A percentile compares a stretch with the other conserved stretches of the same genome.
Evolutionary conservation across 495 filamentous ascomycete genomes (phyloP).

Genomic region (Diplogelasinospora grovesii): DNA sequence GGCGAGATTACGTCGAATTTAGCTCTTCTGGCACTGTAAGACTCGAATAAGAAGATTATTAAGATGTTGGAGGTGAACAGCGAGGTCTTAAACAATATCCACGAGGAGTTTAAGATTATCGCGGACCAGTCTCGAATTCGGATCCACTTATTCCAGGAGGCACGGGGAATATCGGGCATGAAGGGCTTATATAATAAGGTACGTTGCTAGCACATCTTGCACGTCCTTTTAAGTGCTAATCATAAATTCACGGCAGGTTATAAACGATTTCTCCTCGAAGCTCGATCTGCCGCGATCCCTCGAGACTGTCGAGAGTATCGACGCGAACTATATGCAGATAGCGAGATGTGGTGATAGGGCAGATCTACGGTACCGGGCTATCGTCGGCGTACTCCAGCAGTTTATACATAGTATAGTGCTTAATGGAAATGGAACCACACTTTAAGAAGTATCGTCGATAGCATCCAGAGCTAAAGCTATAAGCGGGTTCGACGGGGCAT

Average conservation of each 20-base stretch:
- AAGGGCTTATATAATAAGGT: slow-evolving; percentile 32
- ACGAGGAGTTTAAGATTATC: slow-evolving; percentile 26
- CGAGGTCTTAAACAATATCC: slow-evolving; percentile 33
- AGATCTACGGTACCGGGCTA: slow-evolving; percentile 26
- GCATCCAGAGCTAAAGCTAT: no score
- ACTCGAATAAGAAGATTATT: slow-evolving; percentile 21
- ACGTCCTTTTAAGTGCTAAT: not conserved
- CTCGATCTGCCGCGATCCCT: slow-evolving; percentile 20
- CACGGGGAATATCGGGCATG: slow-evolving; percentile 29
- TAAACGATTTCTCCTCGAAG: slow-evolving; percentile 30
- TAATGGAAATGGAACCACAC: not conserved
- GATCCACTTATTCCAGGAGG: slow-evolving; percentile 40
- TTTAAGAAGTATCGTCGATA: no score
- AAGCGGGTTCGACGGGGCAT: no score
- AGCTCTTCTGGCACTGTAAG: slow-evolving; percentile 15
- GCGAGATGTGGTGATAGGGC: slow-evolving; percentile 21
- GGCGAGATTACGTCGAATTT: slow-evolving; percentile 23
- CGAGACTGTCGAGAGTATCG: slow-evolving; percentile 34
- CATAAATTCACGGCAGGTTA: slow-evolving; percentile 23
- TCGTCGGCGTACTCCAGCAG: slow-evolving; percentile 25
- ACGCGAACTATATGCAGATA: slow-evolving; percentile 34
- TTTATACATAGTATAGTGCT: not conserved
- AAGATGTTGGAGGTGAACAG: slow-evolving; percentile 27
- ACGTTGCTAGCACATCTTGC: not conserved
- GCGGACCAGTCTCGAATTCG: slow-evolving; percentile 17